Base-by-base conservation (phyloP, 2,329 filamentous ascomycete genomes). In the Aspergillus sp. region DNA sequence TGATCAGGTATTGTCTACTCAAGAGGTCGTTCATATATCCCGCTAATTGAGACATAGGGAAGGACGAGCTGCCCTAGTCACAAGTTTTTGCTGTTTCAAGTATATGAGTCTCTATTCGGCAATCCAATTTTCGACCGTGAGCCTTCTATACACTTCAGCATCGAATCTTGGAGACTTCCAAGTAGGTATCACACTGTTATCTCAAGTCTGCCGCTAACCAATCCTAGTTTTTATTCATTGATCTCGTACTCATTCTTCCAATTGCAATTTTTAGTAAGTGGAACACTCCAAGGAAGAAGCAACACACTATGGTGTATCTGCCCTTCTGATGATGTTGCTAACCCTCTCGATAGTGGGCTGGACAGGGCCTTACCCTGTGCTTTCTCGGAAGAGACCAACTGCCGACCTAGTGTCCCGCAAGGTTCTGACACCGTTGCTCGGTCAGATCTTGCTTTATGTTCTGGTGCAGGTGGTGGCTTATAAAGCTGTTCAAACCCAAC, bases 41-140 rank as follows among this genome's bases (percentile, higher is more conserved):
- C 49, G 40, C 56, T 69, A 61, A 66, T 21, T 19, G 32, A 47
- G 36, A 5, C 46, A 58, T 72, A 86, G 91, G 60, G 94, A 99
- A 77, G 94, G 94, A 17, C 86, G 95, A 57, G 93, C 93, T 17
- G 90, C 95, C 31, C 81, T 99, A 31, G 92, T 97, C n/a, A 99
- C 94, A 11, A 96, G 91, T 72, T 99, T 99, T 77, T 95, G 90
- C 76, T 99, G 94, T 77, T 99, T 99, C 82, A 99, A 97, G 77
- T 99, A 96, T 75, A 99, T 99, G 95, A 95, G 89, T 64, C 76
- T 99, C 59, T 99, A 99, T 77, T 97, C 92, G 2, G 93, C 94
- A n/a, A 99, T 99, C 60, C 94, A 99, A 71, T 99, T 99, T 77
- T 96, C 91, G 6, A 91, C 90, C 1, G 95, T 99, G 66, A 96